These are phyloP conservation scores for Trichoderma gracile DNA, from an alignment of 2,329 filamentous ascomycete genomes.

Conservation along the genomic window DNA sequence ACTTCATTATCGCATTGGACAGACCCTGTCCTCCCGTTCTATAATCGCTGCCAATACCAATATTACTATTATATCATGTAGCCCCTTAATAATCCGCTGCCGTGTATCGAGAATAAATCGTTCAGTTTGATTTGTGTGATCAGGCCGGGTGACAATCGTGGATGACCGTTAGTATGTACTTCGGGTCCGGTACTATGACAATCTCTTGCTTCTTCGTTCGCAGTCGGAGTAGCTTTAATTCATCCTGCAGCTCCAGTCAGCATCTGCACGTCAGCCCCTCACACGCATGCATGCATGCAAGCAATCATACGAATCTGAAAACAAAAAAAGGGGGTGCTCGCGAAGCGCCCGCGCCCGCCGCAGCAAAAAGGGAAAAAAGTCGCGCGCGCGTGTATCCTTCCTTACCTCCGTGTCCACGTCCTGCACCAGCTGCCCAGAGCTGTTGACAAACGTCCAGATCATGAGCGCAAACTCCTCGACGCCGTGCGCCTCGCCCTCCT, in stretches of 20 bases:
- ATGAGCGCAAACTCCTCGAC: slow-evolving; percentile 73
- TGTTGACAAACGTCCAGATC: slow-evolving; percentile 74
- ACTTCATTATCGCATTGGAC: slow-evolving; percentile 7
- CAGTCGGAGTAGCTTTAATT: slow-evolving; percentile 72
- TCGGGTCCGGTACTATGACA: slow-evolving; percentile 77
- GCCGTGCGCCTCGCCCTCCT: slow-evolving; percentile 55
- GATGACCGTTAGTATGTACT: slow-evolving; percentile 76
- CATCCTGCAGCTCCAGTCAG: slow-evolving; percentile 55
- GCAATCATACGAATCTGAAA: background rate
- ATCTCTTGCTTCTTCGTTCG: slow-evolving; percentile 84
- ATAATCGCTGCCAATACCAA: background rate
- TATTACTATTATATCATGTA: slow-evolving; percentile 5
- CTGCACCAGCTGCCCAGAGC: slow-evolving; percentile 67
- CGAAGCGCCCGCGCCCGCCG: background rate
- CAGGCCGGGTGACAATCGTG: slow-evolving; percentile 64
- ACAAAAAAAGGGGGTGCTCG: background rate
- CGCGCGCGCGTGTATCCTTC: slow-evolving; percentile 29
- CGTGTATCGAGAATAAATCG: background rate
- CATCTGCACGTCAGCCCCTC: background rate
- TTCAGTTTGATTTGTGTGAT: background rate
- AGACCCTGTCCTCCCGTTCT: background rate
- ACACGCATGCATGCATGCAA: background rate
- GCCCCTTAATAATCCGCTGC: slow-evolving; percentile 4
- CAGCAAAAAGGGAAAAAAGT: background rate
- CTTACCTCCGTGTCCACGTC: slow-evolving; percentile 70